Conservation (phyloP, 495 filamentous ascomycete genomes). For the Penicillium argentinense region DNA sequence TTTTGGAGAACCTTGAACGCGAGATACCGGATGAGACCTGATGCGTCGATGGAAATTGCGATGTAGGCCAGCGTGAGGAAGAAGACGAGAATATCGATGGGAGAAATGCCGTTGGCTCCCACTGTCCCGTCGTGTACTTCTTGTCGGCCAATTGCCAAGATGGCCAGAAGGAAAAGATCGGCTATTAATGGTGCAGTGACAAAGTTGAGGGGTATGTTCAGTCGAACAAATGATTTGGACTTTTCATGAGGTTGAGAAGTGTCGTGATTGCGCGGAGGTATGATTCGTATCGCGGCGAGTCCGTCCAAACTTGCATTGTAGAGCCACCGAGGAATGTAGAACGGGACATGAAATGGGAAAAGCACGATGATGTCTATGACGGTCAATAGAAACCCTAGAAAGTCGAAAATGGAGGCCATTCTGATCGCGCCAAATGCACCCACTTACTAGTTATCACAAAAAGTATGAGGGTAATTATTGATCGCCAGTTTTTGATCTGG, state of each 20-base stretch:
- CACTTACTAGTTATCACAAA: slow-evolving; percentile 63
- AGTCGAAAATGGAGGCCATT: too few relatives aligned
- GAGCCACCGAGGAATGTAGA: slow-evolving; percentile 52
- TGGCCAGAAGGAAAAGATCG: slow-evolving; percentile 64
- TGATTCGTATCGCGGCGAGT: slow-evolving; percentile 48
- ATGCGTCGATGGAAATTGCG: slow-evolving; percentile 71
- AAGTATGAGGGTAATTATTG: slow-evolving; percentile 62
- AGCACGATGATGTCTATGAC: slow-evolving; percentile 60
- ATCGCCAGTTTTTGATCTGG: slow-evolving; percentile 57
- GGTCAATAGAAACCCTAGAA: too few relatives aligned
- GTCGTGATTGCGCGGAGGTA: slow-evolving; percentile 40
- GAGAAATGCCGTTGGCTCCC: slow-evolving; percentile 58
- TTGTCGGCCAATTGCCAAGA: slow-evolving; percentile 56
- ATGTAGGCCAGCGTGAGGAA: slow-evolving; percentile 73
- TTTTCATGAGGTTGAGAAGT: slow-evolving; percentile 4
- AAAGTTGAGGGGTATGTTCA: slow-evolving; percentile 62
- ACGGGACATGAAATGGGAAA: slow-evolving; percentile 61
- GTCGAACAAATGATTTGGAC: slow-evolving; percentile 33
- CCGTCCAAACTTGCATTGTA: slow-evolving; percentile 39
- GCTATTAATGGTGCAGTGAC: slow-evolving; percentile 64
- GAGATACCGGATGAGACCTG: slow-evolving; percentile 62
- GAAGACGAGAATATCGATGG: slow-evolving; percentile 65
- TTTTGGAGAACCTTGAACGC: slow-evolving; percentile 67
- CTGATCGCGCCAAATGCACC: neutral
- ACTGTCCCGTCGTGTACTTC: slow-evolving; percentile 64